A percentile compares a stretch with the other conserved stretches of the same genome.
These are phyloP conservation scores for Colletotrichum orbiculare DNA, from an alignment of 2,329 filamentous ascomycete species.

Conservation along the genomic window DNA sequence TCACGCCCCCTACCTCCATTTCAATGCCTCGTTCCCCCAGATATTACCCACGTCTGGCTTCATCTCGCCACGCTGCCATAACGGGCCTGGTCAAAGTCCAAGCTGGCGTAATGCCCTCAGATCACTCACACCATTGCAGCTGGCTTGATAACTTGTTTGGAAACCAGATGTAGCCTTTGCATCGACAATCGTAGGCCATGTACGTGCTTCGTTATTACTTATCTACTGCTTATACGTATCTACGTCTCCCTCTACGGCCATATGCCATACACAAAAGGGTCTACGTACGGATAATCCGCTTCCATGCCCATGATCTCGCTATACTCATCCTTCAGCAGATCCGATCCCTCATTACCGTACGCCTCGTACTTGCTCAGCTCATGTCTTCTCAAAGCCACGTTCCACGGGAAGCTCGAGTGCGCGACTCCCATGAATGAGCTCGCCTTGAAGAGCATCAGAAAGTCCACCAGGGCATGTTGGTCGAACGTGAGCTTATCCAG, in stretches of 20 bases:
- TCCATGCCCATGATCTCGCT: slow-evolving; percentile 47
- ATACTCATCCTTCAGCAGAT: slow-evolving; percentile 45
- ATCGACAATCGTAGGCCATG: too few species aligned
- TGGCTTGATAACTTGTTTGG: too few species aligned
- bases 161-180: too few species aligned
- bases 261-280: slow-evolving; percentile 44
- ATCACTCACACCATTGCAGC: too few species aligned
- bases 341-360: slow-evolving; percentile 44
- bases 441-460: slow-evolving; percentile 46
- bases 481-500: slow-evolving; percentile 45
- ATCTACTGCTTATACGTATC: background rate
- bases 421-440: slow-evolving; percentile 48
- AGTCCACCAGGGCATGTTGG: slow-evolving; percentile 48
- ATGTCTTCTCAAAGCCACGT: slow-evolving; percentile 46
- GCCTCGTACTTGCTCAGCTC: slow-evolving; percentile 44
- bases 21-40: too few species aligned
- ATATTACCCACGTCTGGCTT: too few species aligned
- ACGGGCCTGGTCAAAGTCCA: too few species aligned
- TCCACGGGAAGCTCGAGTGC: slow-evolving; percentile 48
- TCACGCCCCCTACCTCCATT: too few species aligned
- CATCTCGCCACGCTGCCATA: too few species aligned
- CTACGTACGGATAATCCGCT: slow-evolving; percentile 44
- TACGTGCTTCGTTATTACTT: background rate
- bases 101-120: too few species aligned
- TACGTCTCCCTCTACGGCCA: slow-evolving; percentile 41